Base-by-base conservation (phyloP, 202 grass and related monocot genomes). In the Elaeis oleifera region DNA sequence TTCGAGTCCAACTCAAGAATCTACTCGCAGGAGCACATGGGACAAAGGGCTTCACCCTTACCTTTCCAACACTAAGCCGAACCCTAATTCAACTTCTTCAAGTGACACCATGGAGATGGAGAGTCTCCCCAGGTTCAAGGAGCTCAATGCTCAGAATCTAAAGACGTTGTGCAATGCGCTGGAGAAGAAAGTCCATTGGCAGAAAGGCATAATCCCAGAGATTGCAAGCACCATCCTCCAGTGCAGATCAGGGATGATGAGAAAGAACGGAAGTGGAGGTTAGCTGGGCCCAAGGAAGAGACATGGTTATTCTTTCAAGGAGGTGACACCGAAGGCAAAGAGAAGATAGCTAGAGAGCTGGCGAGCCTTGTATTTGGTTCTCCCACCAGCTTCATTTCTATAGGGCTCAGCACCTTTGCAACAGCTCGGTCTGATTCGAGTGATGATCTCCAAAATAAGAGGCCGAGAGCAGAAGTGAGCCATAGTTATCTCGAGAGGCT, bases 101-200 rank as follows among this genome's bases (percentile, higher is more conserved):
- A 77, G 54, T 44, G 76, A 79, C 18, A 83, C 80, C 16, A 79
- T 99, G 65, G 82, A 89, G 65, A 75, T 80, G 53, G 88, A 86
- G 22, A 65, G 64, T 44, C 67, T 74, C 13, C 75, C 88, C 25
- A 97, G 19, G 74, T 99, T 99, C 75, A 99, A 99, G 80, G 92
- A 91, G 81, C 84, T 97, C 31, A 91, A 76, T 62, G 79, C 92
- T 50, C 81, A 85, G 77, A 97, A 89, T 63, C 81, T 97, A 9
- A 97, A 91, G 84, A 16, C 80, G 1, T 77, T 97, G 9, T 97
- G 87, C 65, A 66, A 17, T 29, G 82, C 81, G 3, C 15, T 97
- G 59, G 92, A 97, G 84, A 90, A 97, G 58, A 71, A 77, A 65
- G 88, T 89, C 61, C 84, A 87, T 1, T 86, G 92, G 88, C 92